Base-by-base conservation (phyloP, 305 asterid species). In the Fraxinus baroniana region DNA sequence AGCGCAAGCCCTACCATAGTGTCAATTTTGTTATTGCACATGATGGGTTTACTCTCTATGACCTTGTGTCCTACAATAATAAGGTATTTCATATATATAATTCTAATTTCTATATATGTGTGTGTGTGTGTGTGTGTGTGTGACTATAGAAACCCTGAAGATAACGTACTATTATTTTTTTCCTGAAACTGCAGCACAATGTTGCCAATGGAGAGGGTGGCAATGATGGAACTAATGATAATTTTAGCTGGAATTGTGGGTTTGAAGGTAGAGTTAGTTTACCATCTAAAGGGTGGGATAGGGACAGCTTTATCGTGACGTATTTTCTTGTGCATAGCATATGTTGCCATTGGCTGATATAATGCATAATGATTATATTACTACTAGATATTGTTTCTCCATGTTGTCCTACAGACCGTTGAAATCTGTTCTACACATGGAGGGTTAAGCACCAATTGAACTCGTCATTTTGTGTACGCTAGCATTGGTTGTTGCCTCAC, bases 221-320 rank as follows among this genome's bases (percentile, higher is more conserved):
- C 82, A 93, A 89, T 82, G 99, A 96, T 86, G 99, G 99, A 84
- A 18, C 93, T 88, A 94, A 94, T 81, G 98, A 94, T 81, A 96
- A 94, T 82, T 92, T 92, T 83, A 94, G 99, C 92, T 96, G 99
- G 99, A 96, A 96, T 80, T 96, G 99, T 86, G 99, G 99, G 39
- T 86, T 84, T 87, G 99, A 96, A 96, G 98, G 99, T 93, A 88
- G 81, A 79, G 35, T 70, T 82, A 68, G 39, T 35, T 39, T 52
- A 4, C 41, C 37, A 74, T 18, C 66, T 55, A 55, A n/a, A 55
- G 66, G 9, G 26, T 13, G 3, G 66, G 10, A 55, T n/a, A n/a
- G 24, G 66, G 66, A 55, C 10, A 55, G 26, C 66, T 55, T 55
- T 55, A 5, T 55, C 26, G 26, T 18, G 26, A 55, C 20, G 4